Evolutionary conservation across 2,329 filamentous ascomycete genomes (phyloP), one percentile per base, ranked within the genome.

Genomic region (Paracoccidioides lutzii): DNA sequence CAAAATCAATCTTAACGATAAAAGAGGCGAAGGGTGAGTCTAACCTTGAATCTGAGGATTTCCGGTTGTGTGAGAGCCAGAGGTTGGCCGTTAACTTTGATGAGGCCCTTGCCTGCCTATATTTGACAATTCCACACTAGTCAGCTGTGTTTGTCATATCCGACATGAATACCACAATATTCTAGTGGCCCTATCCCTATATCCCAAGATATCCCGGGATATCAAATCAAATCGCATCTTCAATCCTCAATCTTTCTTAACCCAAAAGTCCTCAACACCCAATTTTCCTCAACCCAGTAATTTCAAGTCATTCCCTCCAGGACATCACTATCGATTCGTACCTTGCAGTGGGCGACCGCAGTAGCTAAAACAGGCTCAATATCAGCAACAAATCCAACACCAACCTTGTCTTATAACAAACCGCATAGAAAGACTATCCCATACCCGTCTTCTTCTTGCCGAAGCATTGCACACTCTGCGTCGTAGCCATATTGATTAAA

Each of bases 81-180:
- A 71, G 93, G 93, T 76, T 89, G 88, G 79, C 93, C 93, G 82
- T 97, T 98, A 79, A 96, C 93, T 83, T 94, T 95, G 79, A 98
- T 83, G 71, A 97, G 85, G 77, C 93, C 93, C 76, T 87, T 87
- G 73, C 85, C 85, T 74, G 82, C 77, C 82, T 84, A 37, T 52
- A 52, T 68, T 72, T 67, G 22, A 12, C 49, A 52, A 42, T 35
- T 48, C 7, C 44, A 48, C 30, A 7, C 28, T 22, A 33, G 49
- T 52, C 38, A 52, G 49, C 32, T 42, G 30, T 42, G 22, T 22
- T 22, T 22, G 22, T 22, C 22, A n/a, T 32, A 7, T 42, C 37
- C 49, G 48, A 40, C 37, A 37, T 41, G 14, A 48, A 51, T 59
- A 41, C 44, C 44, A 9, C 15, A 54, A 5, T 44, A 38, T 38